Conservation (phyloP, 2,329 filamentous ascomycete genomes). For the Aureobasidium lini region DNA sequence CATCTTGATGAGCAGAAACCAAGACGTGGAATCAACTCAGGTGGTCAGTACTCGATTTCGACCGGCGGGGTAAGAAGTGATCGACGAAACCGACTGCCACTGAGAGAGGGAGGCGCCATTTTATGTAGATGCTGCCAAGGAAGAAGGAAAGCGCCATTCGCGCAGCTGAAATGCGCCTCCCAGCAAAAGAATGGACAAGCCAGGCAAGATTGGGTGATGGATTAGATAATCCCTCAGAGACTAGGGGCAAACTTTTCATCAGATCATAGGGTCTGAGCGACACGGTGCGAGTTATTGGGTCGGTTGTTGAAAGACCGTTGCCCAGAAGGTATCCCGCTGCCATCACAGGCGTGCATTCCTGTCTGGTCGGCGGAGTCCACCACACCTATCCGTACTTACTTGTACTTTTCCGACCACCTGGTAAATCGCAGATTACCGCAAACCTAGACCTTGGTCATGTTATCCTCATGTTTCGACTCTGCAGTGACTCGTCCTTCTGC, state of each 20-base stretch:
- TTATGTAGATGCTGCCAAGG: slow-evolving; percentile 7
- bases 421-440: background rate
- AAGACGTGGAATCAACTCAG: background rate
- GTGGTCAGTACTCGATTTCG: background rate
- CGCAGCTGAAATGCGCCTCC: background rate
- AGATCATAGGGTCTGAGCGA: background rate
- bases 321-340: background rate
- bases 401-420: background rate
- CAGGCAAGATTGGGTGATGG: slow-evolving; percentile 13
- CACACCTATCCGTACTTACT: background rate
- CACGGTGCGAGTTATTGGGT: background rate
- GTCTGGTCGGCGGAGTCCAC: background rate
- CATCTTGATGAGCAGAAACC: background rate
- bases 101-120: background rate
- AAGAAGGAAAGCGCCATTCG: background rate
- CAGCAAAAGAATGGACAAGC: background rate
- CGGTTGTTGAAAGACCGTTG: background rate
- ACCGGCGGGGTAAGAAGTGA: background rate
- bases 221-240: slow-evolving; percentile 4
- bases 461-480: background rate
- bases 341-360: background rate
- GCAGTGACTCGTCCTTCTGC: background rate
- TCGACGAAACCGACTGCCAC: background rate
- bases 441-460: background rate
- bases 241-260: background rate